Base-by-base conservation (phyloP, 2,329 filamentous ascomycete species). In the Rutstroemia sydowiana region DNA sequence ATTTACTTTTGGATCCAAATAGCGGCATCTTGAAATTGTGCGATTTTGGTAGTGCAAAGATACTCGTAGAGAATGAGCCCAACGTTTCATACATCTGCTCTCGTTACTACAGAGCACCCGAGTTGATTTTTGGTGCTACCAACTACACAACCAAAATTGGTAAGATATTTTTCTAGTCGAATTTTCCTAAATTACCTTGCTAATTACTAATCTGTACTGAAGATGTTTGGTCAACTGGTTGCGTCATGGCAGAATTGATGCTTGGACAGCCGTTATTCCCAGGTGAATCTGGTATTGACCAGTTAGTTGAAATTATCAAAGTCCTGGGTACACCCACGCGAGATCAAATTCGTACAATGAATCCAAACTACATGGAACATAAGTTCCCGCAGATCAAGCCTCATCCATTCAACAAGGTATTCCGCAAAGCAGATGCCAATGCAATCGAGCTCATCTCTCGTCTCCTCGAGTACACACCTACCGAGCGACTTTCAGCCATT, bases 131-230 rank as follows among this genome's bases (percentile, higher is more conserved):
- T 66, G 93, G 93, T 62, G 93, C 93, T 36, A 98, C 93, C 48
- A 98, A 98, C 75, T 98, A 98, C 75, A 97, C 93, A 53, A 97
- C 93, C 62, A 98, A 98, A 77, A 98, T 98, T 70, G 93, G 93
- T 98, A 82, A 71, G 85, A 21, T 68, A 54, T 52, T 52, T 40
- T 39, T 50, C 26, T 42, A 23, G 14, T 45, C 39, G 13, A n/a
- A 44, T 23, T 32, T 32, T 55, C 57, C 52, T 59, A 51, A 47
- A 42, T 11, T n/a, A n/a, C n/a, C n/a, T n/a, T n/a, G n/a, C n/a
- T 21, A 11, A 52, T 44, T 41, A 45, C 53, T 61, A 54, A 61
- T 49, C 21, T 13, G 42, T 30, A 14, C 39, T 4, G 41, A 50
- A 98, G 93, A 98, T 74, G 92, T 98, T 43, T 98, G 93, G 93